phyloP scores from a whole-genome alignment of 1,139 yeast genomes.

The Zhuliangozyma parablackwelliae region DNA sequence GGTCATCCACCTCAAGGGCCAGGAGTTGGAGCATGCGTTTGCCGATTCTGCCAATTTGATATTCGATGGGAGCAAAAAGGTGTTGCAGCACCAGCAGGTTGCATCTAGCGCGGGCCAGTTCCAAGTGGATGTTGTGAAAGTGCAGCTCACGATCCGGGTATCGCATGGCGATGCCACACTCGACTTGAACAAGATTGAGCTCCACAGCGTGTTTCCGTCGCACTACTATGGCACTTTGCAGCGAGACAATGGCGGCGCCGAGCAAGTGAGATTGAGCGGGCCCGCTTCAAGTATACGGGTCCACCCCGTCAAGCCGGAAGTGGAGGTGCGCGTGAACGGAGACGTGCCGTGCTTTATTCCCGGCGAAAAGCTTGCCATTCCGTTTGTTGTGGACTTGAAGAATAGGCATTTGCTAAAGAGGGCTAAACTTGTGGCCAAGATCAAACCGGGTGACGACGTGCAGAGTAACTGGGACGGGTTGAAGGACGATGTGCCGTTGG shows the following conservation, averaged over 20 bases:
- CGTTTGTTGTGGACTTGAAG: conserved; percentile 16
- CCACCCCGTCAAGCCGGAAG: conserved; percentile 20
- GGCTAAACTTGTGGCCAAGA: conserved; percentile 7
- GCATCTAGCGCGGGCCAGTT: conserved; percentile 22
- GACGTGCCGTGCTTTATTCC: conserved; percentile 6
- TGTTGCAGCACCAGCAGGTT: conserved; percentile 21
- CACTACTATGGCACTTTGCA: conserved; percentile 3
- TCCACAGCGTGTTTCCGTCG: conserved; percentile 5
- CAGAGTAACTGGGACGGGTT: conserved; percentile 32
- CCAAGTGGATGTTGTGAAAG: conserved; percentile 15
- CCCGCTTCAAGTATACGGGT: conserved; percentile 12
- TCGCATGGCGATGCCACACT: conserved; percentile 2
- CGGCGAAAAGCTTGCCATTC: conserved; percentile 25
- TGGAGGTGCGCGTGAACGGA: conserved; percentile 9
- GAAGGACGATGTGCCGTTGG: conserved; percentile 41
- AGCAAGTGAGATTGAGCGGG: conserved; percentile 4
- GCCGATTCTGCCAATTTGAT: conserved; percentile 9
- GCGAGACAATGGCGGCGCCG: neutral
- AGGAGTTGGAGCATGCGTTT: conserved; percentile 9
- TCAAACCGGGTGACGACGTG: conserved; percentile 10
- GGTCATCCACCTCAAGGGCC: conserved; percentile 5
- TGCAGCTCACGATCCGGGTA: conserved; percentile 10
- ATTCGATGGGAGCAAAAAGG: conserved; percentile 6
- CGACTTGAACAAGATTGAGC: conserved; percentile 11
- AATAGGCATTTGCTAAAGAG: conserved; percentile 6